Evolutionary conservation across 2,329 filamentous ascomycete genomes (phyloP), one percentile per base, ranked within the genome.

Genomic region (Phaeoacremonium minimum): DNA sequence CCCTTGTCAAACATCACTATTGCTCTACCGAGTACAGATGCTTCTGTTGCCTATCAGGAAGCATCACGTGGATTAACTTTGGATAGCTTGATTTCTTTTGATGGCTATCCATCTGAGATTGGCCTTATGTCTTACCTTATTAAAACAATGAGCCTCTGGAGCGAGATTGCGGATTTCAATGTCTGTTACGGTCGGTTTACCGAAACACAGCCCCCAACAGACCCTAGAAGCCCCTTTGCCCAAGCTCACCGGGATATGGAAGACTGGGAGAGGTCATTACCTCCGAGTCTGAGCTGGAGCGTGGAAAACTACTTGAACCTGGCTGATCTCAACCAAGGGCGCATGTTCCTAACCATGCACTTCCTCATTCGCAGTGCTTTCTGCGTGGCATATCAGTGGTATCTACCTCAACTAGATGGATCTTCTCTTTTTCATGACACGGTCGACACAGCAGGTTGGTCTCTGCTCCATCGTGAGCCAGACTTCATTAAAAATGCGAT

Each of bases 121-220:
- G 46, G 46, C 5, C 15, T 48, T 7, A 28, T 15, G 1, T 41
- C 46, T 1, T 48, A 44, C 14, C 34, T 48, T 3, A 32, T 48
- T 30, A 43, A 41, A 20, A 48, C 46, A 7, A 30, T 47, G 6
- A 35, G 32, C 7, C 15, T 47, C n/a, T 48, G 39, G 41, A 41
- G 45, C 18, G 41, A 45, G 11, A 26, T 48, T 11, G 41, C 36
- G 6, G 43, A 43, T 32, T 37, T 46, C 20, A 36, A 38, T 6
- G 16, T 34, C 11, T 35, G 35, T 32, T 37, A 35, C 5, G 33
- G 36, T 13, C 34, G 45, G 2, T 37, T 39, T 11, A 6, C 28
- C 18, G 45, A 48, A 13, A 36, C 37, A 15, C 26, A 30, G 2
- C 30, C 40, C 3, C 46, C 46, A 17, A 48, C 42, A 3, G 43